Evolutionary conservation across 148 eudicot species (phyloP).

Genomic region (Rhododendron molle): DNA sequence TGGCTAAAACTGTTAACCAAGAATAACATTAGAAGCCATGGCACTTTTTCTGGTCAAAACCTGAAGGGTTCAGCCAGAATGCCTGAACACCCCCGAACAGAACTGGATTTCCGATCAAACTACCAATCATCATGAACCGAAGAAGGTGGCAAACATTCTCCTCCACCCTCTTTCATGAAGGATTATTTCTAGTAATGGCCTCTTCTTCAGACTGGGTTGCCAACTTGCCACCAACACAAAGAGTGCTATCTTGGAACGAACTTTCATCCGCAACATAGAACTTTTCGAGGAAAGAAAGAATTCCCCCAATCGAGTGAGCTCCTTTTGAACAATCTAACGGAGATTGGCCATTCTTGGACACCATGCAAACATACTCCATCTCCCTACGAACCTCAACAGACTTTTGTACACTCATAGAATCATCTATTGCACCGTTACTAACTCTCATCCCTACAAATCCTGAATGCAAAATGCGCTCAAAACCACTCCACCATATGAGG

Average conservation of each 20-base stretch:
- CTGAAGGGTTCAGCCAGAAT: no score
- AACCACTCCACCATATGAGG: not conserved
- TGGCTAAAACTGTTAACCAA: not conserved
- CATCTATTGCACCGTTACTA: not conserved
- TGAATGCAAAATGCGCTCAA: not conserved
- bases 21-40: not conserved
- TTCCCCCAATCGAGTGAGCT: not conserved
- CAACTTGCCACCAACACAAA: not conserved
- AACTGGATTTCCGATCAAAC: no score
- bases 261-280: not conserved
- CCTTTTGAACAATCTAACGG: not conserved
- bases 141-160: not conserved
- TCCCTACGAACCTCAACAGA: no score
- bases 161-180: not conserved
- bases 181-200: not conserved
- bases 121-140: no score
- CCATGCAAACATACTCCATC: not conserved
- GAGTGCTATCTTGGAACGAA: not conserved
- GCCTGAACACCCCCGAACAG: no score
- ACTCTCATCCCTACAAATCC: not conserved
- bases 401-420: not conserved
- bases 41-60: not conserved
- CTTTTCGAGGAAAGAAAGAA: not conserved
- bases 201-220: not conserved
- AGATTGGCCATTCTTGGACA: not conserved